Evolutionary conservation across 75 land plant species (phyloP).

Genomic region (Cunninghamia lanceolata): DNA sequence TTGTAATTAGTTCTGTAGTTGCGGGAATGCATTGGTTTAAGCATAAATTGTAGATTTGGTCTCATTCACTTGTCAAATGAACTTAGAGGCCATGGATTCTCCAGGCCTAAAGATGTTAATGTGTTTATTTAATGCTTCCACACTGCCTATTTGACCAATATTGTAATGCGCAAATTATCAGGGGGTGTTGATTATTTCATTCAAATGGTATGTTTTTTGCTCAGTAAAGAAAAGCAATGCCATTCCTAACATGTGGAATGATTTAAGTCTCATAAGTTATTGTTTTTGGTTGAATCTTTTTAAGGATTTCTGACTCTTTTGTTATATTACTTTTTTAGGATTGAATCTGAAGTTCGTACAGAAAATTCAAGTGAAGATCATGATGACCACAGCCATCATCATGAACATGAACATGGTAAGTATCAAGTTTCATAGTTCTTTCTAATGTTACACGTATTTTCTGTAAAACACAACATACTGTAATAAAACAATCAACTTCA

Average conservation of each 20-base stretch:
- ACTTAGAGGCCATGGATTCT: neutral
- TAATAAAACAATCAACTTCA: neutral
- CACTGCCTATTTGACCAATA: neutral
- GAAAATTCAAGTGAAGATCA: constrained; percentile 50
- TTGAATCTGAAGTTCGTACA: constrained; percentile 54
- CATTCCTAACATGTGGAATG: neutral
- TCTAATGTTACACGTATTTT: neutral
- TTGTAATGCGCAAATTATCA: neutral
- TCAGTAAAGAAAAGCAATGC: neutral
- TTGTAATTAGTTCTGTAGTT: neutral
- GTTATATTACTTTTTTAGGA: constrained; percentile 32
- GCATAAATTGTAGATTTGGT: neutral
- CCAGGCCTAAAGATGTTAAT: neutral
- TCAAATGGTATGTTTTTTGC: neutral
- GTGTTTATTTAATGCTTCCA: neutral
- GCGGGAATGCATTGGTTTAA: neutral
- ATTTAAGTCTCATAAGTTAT: neutral
- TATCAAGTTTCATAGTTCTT: neutral
- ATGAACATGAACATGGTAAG: constrained; percentile 58
- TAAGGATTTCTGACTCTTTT: neutral
- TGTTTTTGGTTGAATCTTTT: neutral
- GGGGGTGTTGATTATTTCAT: neutral
- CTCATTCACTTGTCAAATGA: neutral
- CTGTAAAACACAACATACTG: neutral
- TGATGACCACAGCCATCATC: constrained; percentile 47